A percentile compares a stretch with the other conserved stretches of the same genome.
Evolutionary conservation across 2,329 filamentous ascomycete genomes (phyloP).

Genomic region (Botrytis elliptica): DNA sequence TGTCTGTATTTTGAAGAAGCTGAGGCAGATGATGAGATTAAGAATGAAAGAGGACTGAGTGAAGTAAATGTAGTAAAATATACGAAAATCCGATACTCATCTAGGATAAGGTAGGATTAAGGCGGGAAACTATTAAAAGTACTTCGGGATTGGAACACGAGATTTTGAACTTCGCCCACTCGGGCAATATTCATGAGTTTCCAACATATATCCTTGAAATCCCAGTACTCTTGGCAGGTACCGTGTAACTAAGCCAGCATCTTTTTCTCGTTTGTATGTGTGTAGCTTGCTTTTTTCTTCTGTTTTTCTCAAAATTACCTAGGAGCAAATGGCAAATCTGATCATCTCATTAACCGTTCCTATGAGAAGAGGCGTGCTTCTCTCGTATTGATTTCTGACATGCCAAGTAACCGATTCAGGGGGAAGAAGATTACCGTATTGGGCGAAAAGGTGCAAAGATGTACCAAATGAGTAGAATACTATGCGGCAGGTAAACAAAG

Average conservation of each 20-base stretch:
- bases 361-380: constrained; percentile 1
- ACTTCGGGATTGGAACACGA: constrained; percentile 19
- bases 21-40: constrained; percentile 8
- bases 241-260: constrained; percentile 3
- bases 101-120: constrained; percentile 4
- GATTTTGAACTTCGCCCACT: constrained; percentile 15
- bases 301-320: background rate
- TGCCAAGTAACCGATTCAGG: constrained; percentile 3
- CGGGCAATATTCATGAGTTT: constrained; percentile 4
- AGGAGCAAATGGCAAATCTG: background rate
- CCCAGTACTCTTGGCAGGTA: constrained; percentile 17
- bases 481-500: background rate
- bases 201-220: constrained; percentile 10
- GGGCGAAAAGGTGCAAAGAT: background rate
- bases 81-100: background rate
- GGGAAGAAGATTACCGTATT: background rate
- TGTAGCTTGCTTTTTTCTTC: background rate
- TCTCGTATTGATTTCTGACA: constrained; percentile 19
- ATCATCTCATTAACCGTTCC: background rate
- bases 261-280: background rate
- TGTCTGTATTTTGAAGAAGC: constrained; percentile 6
- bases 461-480: background rate
- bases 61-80: constrained; percentile 7
- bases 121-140: constrained; percentile 16
- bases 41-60: constrained; percentile 1